Percentiles rank a stretch among this genome's conserved stretches.
Conservation (phyloP, 345 rosid species). For the Linum usitatissimum region DNA sequence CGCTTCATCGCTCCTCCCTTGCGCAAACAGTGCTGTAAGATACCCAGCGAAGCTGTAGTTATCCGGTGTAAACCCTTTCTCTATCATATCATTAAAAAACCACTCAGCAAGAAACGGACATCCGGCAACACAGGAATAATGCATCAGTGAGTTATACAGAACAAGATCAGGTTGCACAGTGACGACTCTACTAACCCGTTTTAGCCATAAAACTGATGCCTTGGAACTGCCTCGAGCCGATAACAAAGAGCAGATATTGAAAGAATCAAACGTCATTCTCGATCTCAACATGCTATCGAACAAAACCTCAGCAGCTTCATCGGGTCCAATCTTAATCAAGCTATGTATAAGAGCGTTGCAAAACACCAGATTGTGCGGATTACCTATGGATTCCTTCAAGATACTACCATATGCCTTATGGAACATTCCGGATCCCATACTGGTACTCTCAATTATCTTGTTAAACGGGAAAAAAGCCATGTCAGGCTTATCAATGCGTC, state of each 20-base stretch:
- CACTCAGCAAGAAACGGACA: slow-evolving; percentile 31
- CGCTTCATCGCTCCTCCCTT: slow-evolving; percentile 27
- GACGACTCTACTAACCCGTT: slow-evolving; percentile 21
- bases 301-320: slow-evolving; percentile 42
- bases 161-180: slow-evolving; percentile 29
- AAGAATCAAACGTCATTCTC: slow-evolving; percentile 52
- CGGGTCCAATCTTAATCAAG: slow-evolving; percentile 41
- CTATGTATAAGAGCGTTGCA: slow-evolving; percentile 50
- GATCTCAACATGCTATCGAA: slow-evolving; percentile 28
- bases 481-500: slow-evolving; percentile 26
- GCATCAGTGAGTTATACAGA: slow-evolving; percentile 41
- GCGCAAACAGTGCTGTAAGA: slow-evolving; percentile 40
- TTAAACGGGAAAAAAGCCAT: slow-evolving; percentile 37
- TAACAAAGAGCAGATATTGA: slow-evolving; percentile 46
- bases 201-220: slow-evolving; percentile 26
- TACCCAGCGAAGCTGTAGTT: slow-evolving; percentile 46
- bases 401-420: slow-evolving; percentile 26
- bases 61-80: slow-evolving; percentile 41
- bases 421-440: slow-evolving; percentile 43
- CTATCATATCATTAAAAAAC: slow-evolving; percentile 33
- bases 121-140: slow-evolving; percentile 44
- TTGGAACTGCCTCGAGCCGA: slow-evolving; percentile 34
- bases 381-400: slow-evolving; percentile 35
- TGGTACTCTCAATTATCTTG: slow-evolving; percentile 38
- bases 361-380: slow-evolving; percentile 48